Base-by-base conservation (phyloP, 1,284 basidiomycete genomes). In the Puccinia triticina region DNA sequence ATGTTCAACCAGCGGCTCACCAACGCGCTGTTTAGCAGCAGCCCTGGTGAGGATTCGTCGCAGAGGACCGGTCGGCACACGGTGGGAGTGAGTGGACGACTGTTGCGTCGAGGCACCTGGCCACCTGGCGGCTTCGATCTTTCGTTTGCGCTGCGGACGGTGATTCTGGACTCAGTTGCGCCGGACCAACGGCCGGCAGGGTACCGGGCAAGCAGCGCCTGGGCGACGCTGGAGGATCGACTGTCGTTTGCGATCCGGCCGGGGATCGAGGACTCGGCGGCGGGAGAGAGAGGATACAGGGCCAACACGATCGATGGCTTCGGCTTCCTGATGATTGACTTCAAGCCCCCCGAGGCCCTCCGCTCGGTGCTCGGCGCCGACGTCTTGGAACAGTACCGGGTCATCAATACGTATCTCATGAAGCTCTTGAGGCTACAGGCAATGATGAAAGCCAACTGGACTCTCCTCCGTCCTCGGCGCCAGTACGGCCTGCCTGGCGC, bases 41-140 rank as follows among this genome's bases (percentile, higher is more conserved):
- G 32, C 2, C 40, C 40, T 43, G 50, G 46, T 26, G 73, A 55
- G 21, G 48, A 29, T 14, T 23, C 48, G 10, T 34, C 26, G 10
- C n/a, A 69, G 23, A 2, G 26, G 16, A 34, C 34, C 50, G 8
- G 43, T 21, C 37, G 46, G 16, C 32, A 32, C 14, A 53, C 73
- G 7, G 80, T 82, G 10, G 80, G 80, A 40, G 73, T 82, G 29
- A 76, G 72, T 57, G 48, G 32, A 37, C 43, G 73, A 48, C 37
- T 82, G 40, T 34, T 76, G 29, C 32, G 61, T 18, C 48, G 61
- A 21, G 73, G 71, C 8, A 64, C 46, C 11, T 82, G 80, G 80
- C 80, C 80, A 11, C 80, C 80, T 0, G 61, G 72, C n/a, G 80
- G 72, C 0, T 76, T 75, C 64, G 80, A 82, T 82, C 73, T 82